Evolutionary conservation across 208 protist genomes (phyloP).

Genomic region (Trypanosoma brucei): DNA sequence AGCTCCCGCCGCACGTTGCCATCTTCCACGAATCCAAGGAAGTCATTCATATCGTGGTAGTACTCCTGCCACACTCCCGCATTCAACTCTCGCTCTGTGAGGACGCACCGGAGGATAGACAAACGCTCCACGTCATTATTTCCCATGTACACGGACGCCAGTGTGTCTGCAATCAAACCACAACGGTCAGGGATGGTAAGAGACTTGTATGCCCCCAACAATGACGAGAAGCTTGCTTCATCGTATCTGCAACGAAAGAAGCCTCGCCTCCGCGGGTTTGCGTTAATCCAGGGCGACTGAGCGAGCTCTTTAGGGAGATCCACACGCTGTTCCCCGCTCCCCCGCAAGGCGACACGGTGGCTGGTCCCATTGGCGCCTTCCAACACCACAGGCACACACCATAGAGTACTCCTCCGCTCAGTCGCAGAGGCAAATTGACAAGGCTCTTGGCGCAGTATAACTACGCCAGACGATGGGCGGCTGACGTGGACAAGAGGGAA

Average conservation of each 20-base stretch:
- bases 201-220: slow-evolving; percentile 39
- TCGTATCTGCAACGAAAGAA: slow-evolving; percentile 89
- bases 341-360: slow-evolving; percentile 47
- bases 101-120: slow-evolving; percentile 24
- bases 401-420: slow-evolving; percentile 27
- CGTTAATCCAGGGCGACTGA: slow-evolving; percentile 42
- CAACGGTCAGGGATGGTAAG: slow-evolving; percentile 46
- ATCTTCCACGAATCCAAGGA: slow-evolving; percentile 46
- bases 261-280: slow-evolving; percentile 64
- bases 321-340: slow-evolving; percentile 33
- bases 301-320: slow-evolving; percentile 36
- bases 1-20: slow-evolving; percentile 27
- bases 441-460: slow-evolving; percentile 60
- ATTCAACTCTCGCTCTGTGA: slow-evolving; percentile 46
- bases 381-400: slow-evolving; percentile 72
- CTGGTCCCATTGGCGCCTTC: slow-evolving; percentile 28
- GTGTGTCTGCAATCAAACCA: slow-evolving; percentile 69
- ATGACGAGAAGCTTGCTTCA: slow-evolving; percentile 42
- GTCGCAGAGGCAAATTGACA: slow-evolving; percentile 49
- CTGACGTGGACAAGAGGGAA: slow-evolving; percentile 89
- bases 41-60: slow-evolving; percentile 24
- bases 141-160: slow-evolving; percentile 72
- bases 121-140: slow-evolving; percentile 56
- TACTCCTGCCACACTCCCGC: slow-evolving; percentile 57
- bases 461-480: slow-evolving; percentile 16